Evolutionary conservation across 1,284 basidiomycete genomes (phyloP).

Genomic region (Kalmanozyma brasiliensis): DNA sequence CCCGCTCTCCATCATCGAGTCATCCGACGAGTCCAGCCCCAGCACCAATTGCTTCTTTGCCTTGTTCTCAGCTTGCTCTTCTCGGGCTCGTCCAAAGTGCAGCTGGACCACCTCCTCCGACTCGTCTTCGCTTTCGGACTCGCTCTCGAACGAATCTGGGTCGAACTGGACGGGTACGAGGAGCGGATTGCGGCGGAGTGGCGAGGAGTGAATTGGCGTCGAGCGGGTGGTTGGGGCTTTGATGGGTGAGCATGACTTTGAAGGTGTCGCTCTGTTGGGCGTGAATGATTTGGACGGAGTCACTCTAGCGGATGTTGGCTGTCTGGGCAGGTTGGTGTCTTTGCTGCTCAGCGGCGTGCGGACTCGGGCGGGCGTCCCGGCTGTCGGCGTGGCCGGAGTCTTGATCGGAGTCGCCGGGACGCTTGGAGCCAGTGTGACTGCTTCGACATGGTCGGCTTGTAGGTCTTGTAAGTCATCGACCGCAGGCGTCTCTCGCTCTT

Average conservation of each 20-base stretch:
- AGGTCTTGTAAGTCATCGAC: not conserved
- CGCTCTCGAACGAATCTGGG: constrained; percentile 16
- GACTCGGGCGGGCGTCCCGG: not conserved
- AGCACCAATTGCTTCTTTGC: constrained; percentile 20
- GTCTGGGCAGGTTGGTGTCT: constrained; percentile 22
- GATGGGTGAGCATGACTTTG: not conserved
- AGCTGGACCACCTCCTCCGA: constrained; percentile 24
- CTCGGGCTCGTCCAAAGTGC: not conserved
- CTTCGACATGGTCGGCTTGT: not conserved
- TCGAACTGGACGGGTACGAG: not conserved
- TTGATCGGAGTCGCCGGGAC: not conserved
- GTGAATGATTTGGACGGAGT: not conserved
- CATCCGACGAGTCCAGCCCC: constrained; percentile 18
- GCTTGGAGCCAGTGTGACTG: not conserved
- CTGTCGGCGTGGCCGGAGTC: not conserved
- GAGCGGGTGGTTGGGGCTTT: constrained; percentile 1
- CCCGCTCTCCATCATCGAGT: constrained; percentile 6
- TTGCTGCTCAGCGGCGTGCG: constrained; percentile 29
- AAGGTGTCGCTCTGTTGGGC: not conserved
- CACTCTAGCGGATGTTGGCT: too few relatives aligned
- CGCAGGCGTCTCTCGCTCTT: not conserved
- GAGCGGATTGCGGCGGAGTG: constrained; percentile 8
- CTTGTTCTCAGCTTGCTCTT: not conserved
- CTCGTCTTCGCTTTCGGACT: constrained; percentile 11
- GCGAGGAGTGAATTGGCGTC: constrained; percentile 1